Evolutionary conservation across 1,139 yeast species (phyloP).

Genomic region (Geotrichum reessii): DNA sequence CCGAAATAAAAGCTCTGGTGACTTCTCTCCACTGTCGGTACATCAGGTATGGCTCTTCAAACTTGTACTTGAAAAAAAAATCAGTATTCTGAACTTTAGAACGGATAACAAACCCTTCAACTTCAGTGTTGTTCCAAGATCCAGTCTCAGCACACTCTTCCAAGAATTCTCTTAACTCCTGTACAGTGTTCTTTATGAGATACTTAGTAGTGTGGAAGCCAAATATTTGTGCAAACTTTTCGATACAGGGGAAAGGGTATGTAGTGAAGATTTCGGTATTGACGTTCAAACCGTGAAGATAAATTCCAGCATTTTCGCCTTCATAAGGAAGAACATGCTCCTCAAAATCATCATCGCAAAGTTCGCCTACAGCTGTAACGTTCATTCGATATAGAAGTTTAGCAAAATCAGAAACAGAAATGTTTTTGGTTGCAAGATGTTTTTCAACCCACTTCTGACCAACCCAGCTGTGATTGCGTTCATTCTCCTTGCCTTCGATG

Average conservation of each 20-base stretch:
- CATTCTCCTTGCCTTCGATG: conserved; percentile 32
- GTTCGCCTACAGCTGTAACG: conserved; percentile 84
- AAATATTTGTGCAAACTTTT: conserved; percentile 56
- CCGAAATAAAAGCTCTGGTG: conserved; percentile 54
- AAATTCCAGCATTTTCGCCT: conserved; percentile 66
- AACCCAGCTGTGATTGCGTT: conserved; percentile 66
- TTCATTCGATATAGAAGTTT: conserved; percentile 45
- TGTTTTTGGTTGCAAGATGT: conserved; percentile 46
- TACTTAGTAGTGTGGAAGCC: conserved; percentile 62
- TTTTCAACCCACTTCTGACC: conserved; percentile 56
- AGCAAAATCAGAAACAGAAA: conserved; percentile 51
- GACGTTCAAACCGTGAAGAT: conserved; percentile 78
- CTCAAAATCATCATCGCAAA: conserved; percentile 89
- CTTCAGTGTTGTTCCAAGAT: conserved; percentile 60
- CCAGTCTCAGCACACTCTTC: conserved; percentile 61
- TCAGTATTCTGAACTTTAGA: conserved; percentile 43
- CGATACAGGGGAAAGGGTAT: conserved; percentile 54
- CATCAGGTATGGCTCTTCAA: conserved; percentile 89
- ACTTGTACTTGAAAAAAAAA: conserved; percentile 86
- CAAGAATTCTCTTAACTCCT: conserved; percentile 47
- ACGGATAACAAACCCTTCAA: conserved; percentile 92
- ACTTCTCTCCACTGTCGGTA: conserved; percentile 89
- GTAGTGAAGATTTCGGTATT: conserved; percentile 65
- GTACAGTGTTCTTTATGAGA: conserved; percentile 39
- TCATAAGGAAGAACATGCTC: conserved; percentile 84